Evolutionary conservation across 805 yeast genomes (phyloP).

Genomic region (Pichia insulana): DNA sequence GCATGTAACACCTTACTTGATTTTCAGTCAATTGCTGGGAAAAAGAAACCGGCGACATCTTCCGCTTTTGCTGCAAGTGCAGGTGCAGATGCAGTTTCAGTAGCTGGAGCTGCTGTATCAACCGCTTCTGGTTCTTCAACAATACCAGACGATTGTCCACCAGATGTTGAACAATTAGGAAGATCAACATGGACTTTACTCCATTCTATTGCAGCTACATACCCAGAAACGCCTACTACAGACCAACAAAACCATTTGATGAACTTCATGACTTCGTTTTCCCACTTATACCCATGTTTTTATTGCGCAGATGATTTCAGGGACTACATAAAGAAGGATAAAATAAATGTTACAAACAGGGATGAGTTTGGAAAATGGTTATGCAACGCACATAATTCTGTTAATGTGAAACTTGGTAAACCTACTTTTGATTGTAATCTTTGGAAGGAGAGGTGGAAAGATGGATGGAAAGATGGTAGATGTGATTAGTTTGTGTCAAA

Average conservation of each 20-base stretch:
- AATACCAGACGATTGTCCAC: constrained; percentile 55
- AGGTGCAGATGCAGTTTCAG: neutral
- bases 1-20: constrained; percentile 78
- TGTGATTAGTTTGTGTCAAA: constrained; percentile 25
- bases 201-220: constrained; percentile 84
- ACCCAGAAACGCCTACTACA: constrained; percentile 60
- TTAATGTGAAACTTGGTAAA: constrained; percentile 81
- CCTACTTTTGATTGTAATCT: constrained; percentile 76
- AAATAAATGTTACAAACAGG: constrained; percentile 53
- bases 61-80: constrained; percentile 9
- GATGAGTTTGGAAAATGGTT: constrained; percentile 86
- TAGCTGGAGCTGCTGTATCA: too few species aligned
- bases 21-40: constrained; percentile 51
- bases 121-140: constrained; percentile 12
- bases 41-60: constrained; percentile 15
- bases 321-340: constrained; percentile 42
- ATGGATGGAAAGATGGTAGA: constrained; percentile 75
- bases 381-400: constrained; percentile 91
- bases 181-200: constrained; percentile 86
- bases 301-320: constrained; percentile 84
- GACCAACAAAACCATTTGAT: constrained; percentile 64
- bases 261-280: constrained; percentile 60
- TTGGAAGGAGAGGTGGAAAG: constrained; percentile 93
- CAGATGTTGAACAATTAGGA: constrained; percentile 78
- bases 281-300: constrained; percentile 87